Percentiles rank a stretch among this genome's conserved stretches.
Evolutionary conservation across 1,284 basidiomycete species (phyloP).

Genomic region (Leccinum angustisporum): DNA sequence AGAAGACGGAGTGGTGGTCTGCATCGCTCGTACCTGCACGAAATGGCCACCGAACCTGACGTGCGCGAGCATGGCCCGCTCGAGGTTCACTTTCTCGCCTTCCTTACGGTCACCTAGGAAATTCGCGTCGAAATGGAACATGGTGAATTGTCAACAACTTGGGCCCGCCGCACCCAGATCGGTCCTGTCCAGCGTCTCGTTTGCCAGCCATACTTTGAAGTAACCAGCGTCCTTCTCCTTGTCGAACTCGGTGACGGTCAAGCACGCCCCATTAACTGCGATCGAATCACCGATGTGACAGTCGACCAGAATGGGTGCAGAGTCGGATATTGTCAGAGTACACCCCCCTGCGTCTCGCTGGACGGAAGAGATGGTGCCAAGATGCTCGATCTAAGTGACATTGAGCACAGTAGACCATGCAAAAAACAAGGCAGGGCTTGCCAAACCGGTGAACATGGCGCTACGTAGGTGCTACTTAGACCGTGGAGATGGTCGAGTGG

Average conservation of each 20-base stretch:
- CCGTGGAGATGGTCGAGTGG: too few species aligned
- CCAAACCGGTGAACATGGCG: conserved; percentile 68
- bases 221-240: conserved; percentile 59
- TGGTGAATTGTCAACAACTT: too few species aligned
- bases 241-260: conserved; percentile 90
- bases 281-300: conserved; percentile 96
- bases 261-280: conserved; percentile 74
- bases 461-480: too few species aligned
- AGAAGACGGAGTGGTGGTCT: not conserved
- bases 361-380: conserved; percentile 72
- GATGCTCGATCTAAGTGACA: conserved; percentile 67
- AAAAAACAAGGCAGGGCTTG: conserved; percentile 36
- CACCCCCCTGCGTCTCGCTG: conserved; percentile 71
- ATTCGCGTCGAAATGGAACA: too few species aligned
- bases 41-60: conserved; percentile 96
- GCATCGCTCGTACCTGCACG: conserved; percentile 73
- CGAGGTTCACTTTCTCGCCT: conserved; percentile 87
- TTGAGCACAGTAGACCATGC: conserved; percentile 5
- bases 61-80: conserved; percentile 93
- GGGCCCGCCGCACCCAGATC: conserved; percentile 67
- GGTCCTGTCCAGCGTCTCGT: conserved; percentile 91
- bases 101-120: conserved; percentile 55
- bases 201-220: conserved; percentile 95
- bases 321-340: conserved; percentile 76
- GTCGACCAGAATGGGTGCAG: conserved; percentile 81